A percentile compares a stretch with the other conserved stretches of the same genome.
These are phyloP conservation scores for Pichia sp. DNA, from an alignment of 1,139 yeast genomes.

Conservation along the genomic window DNA sequence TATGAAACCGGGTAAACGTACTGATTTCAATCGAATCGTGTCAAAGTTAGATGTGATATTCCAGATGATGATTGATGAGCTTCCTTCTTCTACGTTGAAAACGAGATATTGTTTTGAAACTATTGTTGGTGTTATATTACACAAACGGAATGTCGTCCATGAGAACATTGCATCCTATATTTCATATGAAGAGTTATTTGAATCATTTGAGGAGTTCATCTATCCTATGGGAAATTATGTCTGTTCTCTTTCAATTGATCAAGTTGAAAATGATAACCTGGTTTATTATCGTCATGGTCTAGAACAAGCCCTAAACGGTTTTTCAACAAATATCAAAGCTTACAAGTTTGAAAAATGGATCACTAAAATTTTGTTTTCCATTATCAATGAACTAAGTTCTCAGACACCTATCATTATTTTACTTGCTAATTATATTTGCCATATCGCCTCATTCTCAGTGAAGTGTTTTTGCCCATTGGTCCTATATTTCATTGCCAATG, in stretches of 20 bases:
- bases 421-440: conserved; percentile 27
- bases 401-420: conserved; percentile 23
- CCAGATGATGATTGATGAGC: conserved; percentile 21
- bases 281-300: conserved; percentile 18
- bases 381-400: conserved; percentile 36
- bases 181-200: conserved; percentile 26
- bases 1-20: conserved; percentile 17
- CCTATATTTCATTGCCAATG: conserved; percentile 28
- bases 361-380: conserved; percentile 33
- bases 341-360: conserved; percentile 25
- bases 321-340: conserved; percentile 20
- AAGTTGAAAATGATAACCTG: conserved; percentile 23
- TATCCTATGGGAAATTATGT: conserved; percentile 38
- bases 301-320: conserved; percentile 19
- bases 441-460: conserved; percentile 22
- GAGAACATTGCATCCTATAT: conserved; percentile 19
- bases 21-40: conserved; percentile 18
- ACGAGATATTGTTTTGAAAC: conserved; percentile 38
- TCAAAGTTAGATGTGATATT: conserved; percentile 27
- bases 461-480: conserved; percentile 28
- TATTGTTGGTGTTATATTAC: conserved; percentile 39
- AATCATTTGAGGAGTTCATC: conserved; percentile 24
- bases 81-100: conserved; percentile 16
- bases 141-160: conserved; percentile 23
- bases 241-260: conserved; percentile 35